These are phyloP conservation scores for Exophiala sp. DNA, from an alignment of 2,329 filamentous ascomycete genomes.

Conservation along the genomic window DNA sequence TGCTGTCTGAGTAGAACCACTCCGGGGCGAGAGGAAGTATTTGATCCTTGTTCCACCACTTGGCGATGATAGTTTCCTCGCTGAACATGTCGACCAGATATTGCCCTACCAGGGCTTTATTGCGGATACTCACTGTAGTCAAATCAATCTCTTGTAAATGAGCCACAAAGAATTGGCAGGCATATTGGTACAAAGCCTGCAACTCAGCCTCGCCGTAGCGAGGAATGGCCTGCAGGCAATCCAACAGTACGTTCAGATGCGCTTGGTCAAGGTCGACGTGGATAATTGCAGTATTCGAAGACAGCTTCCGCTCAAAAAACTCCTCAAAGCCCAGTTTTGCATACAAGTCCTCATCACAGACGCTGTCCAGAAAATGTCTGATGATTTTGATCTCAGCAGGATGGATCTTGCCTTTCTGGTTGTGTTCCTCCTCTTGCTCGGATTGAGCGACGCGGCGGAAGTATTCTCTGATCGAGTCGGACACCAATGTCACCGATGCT, in stretches of 20 bases:
- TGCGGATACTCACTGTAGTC: background rate
- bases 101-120: slow-evolving; percentile 1
- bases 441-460: background rate
- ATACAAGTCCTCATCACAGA: slow-evolving; percentile 3
- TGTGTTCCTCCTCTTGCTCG: background rate
- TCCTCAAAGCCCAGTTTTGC: background rate
- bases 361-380: background rate
- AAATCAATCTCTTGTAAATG: slow-evolving; percentile 3
- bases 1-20: background rate
- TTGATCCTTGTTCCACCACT: background rate
- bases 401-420: background rate
- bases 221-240: background rate
- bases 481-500: slow-evolving; percentile 1
- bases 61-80: background rate
- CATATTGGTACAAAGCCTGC: background rate
- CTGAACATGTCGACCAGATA: slow-evolving; percentile 3
- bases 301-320: slow-evolving; percentile 1
- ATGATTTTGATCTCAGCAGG: background rate
- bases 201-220: background rate
- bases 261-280: background rate
- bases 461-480: background rate
- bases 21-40: background rate
- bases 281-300: background rate
- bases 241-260: background rate
- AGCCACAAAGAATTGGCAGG: background rate